Conservation (phyloP, 2,329 filamentous ascomycete genomes). For the Alternaria gansuensis region DNA sequence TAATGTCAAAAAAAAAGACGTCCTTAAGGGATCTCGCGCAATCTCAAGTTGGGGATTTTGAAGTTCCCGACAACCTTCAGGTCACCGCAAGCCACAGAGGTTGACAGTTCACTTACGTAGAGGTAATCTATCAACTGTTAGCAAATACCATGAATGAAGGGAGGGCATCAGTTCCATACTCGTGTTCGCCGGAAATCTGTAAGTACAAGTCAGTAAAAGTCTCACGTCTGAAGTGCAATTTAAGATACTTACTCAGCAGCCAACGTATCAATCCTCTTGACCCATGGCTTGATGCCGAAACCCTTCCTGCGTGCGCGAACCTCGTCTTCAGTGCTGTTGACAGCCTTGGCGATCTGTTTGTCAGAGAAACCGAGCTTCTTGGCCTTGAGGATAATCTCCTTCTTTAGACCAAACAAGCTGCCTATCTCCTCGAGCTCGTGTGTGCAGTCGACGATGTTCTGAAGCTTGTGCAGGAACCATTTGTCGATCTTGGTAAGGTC, state of each 20-base stretch:
- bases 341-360: conserved; percentile 87
- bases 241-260: conserved; percentile 72
- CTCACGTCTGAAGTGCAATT: background rate
- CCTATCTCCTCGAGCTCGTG: conserved; percentile 85
- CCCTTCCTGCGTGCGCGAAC: conserved; percentile 84
- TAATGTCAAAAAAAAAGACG: background rate
- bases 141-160: background rate
- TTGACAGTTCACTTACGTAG: conserved; percentile 1
- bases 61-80: background rate
- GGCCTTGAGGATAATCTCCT: conserved; percentile 85
- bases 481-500: conserved; percentile 98
- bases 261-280: conserved; percentile 98
- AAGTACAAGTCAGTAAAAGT: background rate
- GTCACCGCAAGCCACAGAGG: background rate
- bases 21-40: too few relatives aligned
- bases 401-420: conserved; percentile 82
- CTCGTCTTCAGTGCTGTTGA: conserved; percentile 86
- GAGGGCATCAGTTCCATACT: background rate
- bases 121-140: conserved; percentile 12
- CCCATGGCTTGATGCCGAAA: conserved; percentile 92
- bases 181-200: background rate
- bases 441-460: conserved; percentile 94
- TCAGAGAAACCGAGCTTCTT: conserved; percentile 99
- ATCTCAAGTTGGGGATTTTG: background rate
- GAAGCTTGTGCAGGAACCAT: conserved; percentile 98